Conservation (phyloP, 73 alveolate species). For the Tetrahymena thermophila region DNA sequence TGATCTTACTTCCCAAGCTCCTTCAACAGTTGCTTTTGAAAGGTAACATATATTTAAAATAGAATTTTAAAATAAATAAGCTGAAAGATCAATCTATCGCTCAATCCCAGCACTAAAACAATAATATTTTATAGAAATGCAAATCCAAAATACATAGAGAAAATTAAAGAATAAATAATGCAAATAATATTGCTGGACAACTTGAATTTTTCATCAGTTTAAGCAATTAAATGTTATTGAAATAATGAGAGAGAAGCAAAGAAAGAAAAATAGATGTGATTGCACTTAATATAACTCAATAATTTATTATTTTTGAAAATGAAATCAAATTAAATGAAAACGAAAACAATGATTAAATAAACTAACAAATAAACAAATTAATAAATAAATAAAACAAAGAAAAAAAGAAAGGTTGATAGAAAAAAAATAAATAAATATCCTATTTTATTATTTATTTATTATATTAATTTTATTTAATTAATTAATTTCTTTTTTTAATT, state of each 20-base stretch:
- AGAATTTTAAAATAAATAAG: not conserved
- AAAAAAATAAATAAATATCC: not conserved
- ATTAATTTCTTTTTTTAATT: not conserved
- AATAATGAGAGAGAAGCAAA: not conserved
- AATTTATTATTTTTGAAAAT: not conserved
- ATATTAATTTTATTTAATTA: not conserved
- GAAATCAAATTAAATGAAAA: not conserved
- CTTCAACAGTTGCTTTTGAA: constrained; percentile 15
- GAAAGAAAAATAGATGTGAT: not conserved
- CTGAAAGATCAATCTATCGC: not conserved
- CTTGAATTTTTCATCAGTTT: not conserved
- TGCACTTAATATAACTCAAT: not conserved
- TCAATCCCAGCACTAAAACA: not conserved
- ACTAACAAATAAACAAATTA: not conserved
- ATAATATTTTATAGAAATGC: too few species aligned
- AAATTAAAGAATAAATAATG: not conserved
- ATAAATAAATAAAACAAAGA: not conserved
- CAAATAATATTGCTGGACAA: too few species aligned
- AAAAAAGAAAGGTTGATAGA: not conserved
- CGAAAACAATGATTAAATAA: not conserved
- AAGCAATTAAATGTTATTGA: not conserved
- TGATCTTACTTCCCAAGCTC: constrained; percentile 47
- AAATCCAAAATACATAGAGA: not conserved
- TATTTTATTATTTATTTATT: not conserved
- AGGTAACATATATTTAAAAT: not conserved